Evolutionary conservation across 805 yeast genomes (phyloP), one percentile per base, ranked within the genome.

Genomic region (Hanseniaspora meyeri): DNA sequence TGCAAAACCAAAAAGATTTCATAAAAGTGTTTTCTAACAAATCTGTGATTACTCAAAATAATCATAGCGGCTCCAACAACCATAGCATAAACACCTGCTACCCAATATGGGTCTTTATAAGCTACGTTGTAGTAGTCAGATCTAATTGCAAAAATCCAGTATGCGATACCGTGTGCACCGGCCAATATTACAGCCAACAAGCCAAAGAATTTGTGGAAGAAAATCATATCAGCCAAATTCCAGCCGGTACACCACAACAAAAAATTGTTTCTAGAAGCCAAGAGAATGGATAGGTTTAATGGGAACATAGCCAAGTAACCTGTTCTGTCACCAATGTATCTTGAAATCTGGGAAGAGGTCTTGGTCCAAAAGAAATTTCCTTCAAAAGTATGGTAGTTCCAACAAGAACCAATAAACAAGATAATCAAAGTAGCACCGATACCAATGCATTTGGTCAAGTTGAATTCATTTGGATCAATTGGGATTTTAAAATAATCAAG

Each of bases 241-340:
- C 85, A 77, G 3, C 87, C 85, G 1, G 87, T 77, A 4, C 80
- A 50, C 68, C 70, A 72, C 59, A 77, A 74, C 63, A 85, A 69
- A 43, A 86, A 77, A 63, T 83, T 85, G 65, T 85, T 85, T 61
- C 90, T 71, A 20, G 84, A 83, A 5, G 85, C 85, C 66, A 84
- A 81, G 56, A 83, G 68, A 55, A 77, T 74, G n/a, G 79, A 63
- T 5, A 74, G 65, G 1, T 87, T 87, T 58, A 79, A 69, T 50
- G 78, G 56, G 59, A 74, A 77, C 51, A 76, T 64, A 8, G 74
- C 67, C 60, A 76, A 64, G n/a, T 77, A 58, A 37, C 77, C 82
- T 9, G 78, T 67, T 65, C 84, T 70, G 64, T 78, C 82, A 39
- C 77, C 81, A 20, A 80, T 37, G 31, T 57, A 61, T 40, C 62